Base-by-base conservation (phyloP, 2,329 filamentous ascomycete genomes). In the Fusarium coicis region DNA sequence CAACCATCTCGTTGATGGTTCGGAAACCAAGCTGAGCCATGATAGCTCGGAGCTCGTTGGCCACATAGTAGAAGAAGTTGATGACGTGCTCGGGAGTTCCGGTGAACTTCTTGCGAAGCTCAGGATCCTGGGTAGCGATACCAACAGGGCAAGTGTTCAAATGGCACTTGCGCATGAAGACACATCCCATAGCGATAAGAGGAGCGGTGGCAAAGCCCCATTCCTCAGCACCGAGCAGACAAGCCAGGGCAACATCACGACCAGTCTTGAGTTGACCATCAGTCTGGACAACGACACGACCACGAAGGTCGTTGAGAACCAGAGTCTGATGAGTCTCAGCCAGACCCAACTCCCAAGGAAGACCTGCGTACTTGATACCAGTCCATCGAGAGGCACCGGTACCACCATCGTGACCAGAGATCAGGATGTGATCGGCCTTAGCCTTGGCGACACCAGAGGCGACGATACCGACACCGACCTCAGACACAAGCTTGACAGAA, bases 51-150 rank as follows among this genome's bases (percentile, higher is more conserved):
- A 98, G 90, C 85, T 98, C 96, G 80, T 98, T 98, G 76, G 96
- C 93, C 58, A 98, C 89, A 79, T 98, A 98, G 86, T 98, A 98
- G 86, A 97, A 97, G 87, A 98, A 98, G 88, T 98, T 98, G 84
- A 98, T 98, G 65, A 97, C 95, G 77, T 98, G 94, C 85, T 98
- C 96, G 16, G 96, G 95, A 2, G 94, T 95, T 70, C 96, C 96
- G 76, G 91, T 87, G 83, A 98, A 98, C 85, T 98, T 98, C 88
- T 95, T 93, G 68, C 96, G 91, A 5, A 98, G 88, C 80, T 96
- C 93, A n/a, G 95, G 95, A 78, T 98, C 95, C 80, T 98, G 96
- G 2, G 95, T 97, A 7, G 96, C 96, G 68, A 98, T 97, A 82
- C 96, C 96, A 16, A 98, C 95, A 15, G 95, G 95, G 85, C 95